A percentile compares a stretch with the other conserved stretches of the same genome.
These are phyloP conservation scores for Pleurozium schreberi DNA, from an alignment of 225 moss, liverwort and hornwort species.

Conservation along the genomic window DNA sequence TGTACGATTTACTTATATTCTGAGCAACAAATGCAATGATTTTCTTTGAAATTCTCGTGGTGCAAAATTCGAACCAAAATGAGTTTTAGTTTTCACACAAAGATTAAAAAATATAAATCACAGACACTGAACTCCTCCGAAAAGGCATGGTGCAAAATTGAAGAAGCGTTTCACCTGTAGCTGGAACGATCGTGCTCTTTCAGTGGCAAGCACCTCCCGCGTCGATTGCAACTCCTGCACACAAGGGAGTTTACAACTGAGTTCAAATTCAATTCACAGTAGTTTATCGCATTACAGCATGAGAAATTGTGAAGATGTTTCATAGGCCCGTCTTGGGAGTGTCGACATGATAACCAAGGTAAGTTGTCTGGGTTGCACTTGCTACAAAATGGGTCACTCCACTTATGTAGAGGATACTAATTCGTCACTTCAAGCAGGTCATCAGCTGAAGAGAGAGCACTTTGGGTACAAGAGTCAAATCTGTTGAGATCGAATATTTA, in stretches of 20 bases:
- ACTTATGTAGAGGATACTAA: background rate
- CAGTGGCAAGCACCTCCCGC: conserved; percentile 43
- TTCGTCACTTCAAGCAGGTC: background rate
- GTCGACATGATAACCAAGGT: background rate
- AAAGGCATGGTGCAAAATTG: background rate
- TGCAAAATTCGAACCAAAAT: background rate
- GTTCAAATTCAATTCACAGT: background rate
- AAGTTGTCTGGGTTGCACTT: background rate
- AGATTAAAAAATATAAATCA: background rate
- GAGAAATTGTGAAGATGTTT: background rate
- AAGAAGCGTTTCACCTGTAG: conserved; percentile 38
- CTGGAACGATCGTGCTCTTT: conserved; percentile 56
- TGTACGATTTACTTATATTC: background rate
- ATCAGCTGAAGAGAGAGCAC: background rate
- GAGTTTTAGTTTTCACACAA: background rate
- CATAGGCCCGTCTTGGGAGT: background rate
- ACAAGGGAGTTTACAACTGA: background rate
- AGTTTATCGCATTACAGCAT: background rate
- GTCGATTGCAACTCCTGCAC: conserved; percentile 72
- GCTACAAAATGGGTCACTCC: background rate
- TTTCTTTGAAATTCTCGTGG: background rate
- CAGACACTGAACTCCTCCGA: background rate
- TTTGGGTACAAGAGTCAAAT: background rate
- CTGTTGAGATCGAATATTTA: background rate
- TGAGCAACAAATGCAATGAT: background rate